Evolutionary conservation across 139 green algal genomes (phyloP).

Genomic region (Chlamydomonas incerta): DNA sequence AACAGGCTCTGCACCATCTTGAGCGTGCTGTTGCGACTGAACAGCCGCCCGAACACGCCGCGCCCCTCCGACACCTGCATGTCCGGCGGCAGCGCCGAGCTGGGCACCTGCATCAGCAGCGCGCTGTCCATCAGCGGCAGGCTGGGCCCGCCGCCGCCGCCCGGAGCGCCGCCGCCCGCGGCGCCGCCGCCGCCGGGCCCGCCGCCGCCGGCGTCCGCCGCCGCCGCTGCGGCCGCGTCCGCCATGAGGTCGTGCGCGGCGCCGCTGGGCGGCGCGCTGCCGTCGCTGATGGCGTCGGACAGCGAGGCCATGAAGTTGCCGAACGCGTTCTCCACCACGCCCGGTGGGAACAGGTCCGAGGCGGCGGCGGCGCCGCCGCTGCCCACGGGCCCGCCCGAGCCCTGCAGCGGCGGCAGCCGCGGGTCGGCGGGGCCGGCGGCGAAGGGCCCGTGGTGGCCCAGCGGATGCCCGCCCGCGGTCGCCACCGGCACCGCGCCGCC

Average conservation of each 20-base stretch:
- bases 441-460: background rate
- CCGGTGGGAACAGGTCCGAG: too few species aligned
- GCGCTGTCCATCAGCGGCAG: background rate
- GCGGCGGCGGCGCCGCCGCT: too few species aligned
- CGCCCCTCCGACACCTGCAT: background rate
- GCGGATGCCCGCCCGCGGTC: background rate
- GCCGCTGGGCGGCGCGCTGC: too few species aligned
- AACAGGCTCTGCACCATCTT: constrained; percentile 7
- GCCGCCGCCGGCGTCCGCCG: background rate
- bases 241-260: background rate
- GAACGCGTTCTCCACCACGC: too few species aligned
- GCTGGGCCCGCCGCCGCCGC: background rate
- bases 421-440: too few species aligned
- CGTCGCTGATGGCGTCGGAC: too few species aligned
- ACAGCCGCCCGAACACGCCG: background rate
- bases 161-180: background rate
- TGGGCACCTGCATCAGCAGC: constrained; percentile 6
- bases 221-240: background rate
- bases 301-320: too few species aligned
- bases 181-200: background rate
- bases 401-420: too few species aligned
- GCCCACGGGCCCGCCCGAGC: too few species aligned
- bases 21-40: constrained; percentile 6
- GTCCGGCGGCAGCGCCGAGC: background rate
- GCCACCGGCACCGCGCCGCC: background rate